Base-by-base conservation (phyloP, 78 protist species). In the Dictyostelium capitatum region DNA sequence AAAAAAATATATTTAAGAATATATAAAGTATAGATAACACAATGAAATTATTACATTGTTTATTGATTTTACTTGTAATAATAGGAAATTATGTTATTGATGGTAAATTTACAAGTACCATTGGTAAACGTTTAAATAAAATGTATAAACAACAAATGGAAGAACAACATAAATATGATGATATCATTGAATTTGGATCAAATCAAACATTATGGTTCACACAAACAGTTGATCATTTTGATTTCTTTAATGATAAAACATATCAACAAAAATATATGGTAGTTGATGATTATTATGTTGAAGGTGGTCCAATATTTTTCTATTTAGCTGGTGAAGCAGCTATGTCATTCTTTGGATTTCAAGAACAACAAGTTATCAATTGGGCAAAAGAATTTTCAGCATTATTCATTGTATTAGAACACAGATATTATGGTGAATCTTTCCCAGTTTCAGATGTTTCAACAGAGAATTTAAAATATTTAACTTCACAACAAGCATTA, bases 401-500 rank as follows among this genome's bases (percentile, higher is more conserved):
- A 17, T 23, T 77, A 14, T 87, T 79, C 7, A 69, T 93, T 72
- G 79, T 89, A 3, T 59, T 93, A 19, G 96, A 93, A 77, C 96
- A 90, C 37, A 48, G 95, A 43, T 90, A 67, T 65, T 93, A 82
- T 50, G 96, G 96, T 70, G 47, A 74, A 51, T 79, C 89, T 7
- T 48, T 74, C 28, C 96, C 96, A 47, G 70, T 69, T 6, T 20
- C 46, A 6, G 92, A 83, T 54, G 50, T 93, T 7, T 70, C 84
- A 51, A 84, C 96, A 17, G n/a, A 53, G 0, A 83, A 93, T n/a
- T 85, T 93, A 11, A 43, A 62, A 25, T 74, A 37, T n/a, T 17
- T 84, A 9, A 83, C 85, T 11, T 59, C 74, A 23, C 84, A 84
- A 59, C 96, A 93, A 43, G 96, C 84, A 46, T 89, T 93, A 28